These are phyloP conservation scores for Cryphonectria radicalis DNA, from an alignment of 2,329 filamentous ascomycete genomes.

Conservation along the genomic window DNA sequence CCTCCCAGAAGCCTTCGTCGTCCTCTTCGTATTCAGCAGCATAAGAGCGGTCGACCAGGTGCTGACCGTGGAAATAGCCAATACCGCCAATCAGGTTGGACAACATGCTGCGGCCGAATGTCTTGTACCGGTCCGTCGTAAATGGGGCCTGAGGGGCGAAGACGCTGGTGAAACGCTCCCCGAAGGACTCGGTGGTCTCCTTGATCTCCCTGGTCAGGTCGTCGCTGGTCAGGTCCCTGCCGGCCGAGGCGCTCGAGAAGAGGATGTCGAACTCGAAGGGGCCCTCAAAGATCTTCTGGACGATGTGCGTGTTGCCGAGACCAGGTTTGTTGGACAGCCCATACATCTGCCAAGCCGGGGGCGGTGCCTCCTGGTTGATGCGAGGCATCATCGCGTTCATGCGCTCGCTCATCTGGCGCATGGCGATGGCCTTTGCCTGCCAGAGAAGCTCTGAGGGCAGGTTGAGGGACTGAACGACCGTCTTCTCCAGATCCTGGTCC, in stretches of 20 bases:
- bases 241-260: conserved; percentile 78
- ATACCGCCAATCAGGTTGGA: conserved; percentile 94
- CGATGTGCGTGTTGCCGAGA: conserved; percentile 78
- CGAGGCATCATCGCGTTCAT: conserved; percentile 53
- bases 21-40: conserved; percentile 95
- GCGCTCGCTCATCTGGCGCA: conserved; percentile 56
- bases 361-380: conserved; percentile 56
- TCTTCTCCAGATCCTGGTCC: conserved; percentile 74
- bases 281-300: conserved; percentile 91
- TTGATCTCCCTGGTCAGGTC: conserved; percentile 74
- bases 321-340: conserved; percentile 72
- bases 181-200: conserved; percentile 69
- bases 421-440: conserved; percentile 72
- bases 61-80: conserved; percentile 91
- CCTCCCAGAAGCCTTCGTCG: conserved; percentile 94
- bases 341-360: conserved; percentile 85
- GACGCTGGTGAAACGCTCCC: conserved; percentile 72
- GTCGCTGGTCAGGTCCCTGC: conserved; percentile 57
- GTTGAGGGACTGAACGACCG: conserved; percentile 73
- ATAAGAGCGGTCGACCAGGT: conserved; percentile 87
- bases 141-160: conserved; percentile 80
- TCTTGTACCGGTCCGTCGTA: conserved; percentile 69
- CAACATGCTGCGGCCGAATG: conserved; percentile 87
- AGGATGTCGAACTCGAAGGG: conserved; percentile 92
- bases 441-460: conserved; percentile 73